A percentile compares a stretch with the other conserved stretches of the same genome.
Conservation (phyloP, 2,329 filamentous ascomycete species). For the Scleromitrula shiraiana region DNA sequence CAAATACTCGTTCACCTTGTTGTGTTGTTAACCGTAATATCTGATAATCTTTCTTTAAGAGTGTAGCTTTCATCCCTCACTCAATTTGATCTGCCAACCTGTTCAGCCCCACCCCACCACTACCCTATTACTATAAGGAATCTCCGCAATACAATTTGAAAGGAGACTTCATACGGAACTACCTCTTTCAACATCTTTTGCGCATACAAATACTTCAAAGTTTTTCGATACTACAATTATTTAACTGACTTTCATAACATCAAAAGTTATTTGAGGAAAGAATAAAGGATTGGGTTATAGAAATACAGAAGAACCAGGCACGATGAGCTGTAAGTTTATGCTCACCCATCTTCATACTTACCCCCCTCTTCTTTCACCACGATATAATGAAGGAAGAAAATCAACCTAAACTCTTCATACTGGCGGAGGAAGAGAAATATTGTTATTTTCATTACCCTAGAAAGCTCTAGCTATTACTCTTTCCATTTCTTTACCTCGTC, state of each 20-base stretch:
- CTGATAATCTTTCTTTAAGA: conserved; percentile 3
- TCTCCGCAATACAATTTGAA: conserved; percentile 5
- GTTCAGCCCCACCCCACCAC: conserved; percentile 12
- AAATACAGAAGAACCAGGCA: conserved; percentile 17
- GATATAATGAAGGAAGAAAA: conserved; percentile 2
- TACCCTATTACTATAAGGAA: not conserved
- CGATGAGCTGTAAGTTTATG: conserved; percentile 29
- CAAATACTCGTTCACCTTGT: too few species aligned
- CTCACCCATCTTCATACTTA: conserved; percentile 11
- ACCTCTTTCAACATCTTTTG: too few species aligned
- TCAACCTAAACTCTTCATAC: not conserved
- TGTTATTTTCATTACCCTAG: not conserved
- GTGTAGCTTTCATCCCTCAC: too few species aligned
- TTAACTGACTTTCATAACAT: too few species aligned
- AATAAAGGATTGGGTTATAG: conserved; percentile 9
- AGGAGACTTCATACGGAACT: too few species aligned
- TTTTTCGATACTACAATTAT: too few species aligned
- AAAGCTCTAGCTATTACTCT: not conserved
- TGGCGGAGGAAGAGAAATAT: not conserved
- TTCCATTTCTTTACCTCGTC: not conserved
- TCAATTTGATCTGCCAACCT: conserved; percentile 6
- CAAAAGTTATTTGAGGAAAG: not conserved
- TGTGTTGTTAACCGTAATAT: too few species aligned
- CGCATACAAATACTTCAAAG: too few species aligned
- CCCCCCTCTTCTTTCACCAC: not conserved